Base-by-base conservation (phyloP, 2,329 filamentous ascomycete species). In the Fusarium proliferatum region DNA sequence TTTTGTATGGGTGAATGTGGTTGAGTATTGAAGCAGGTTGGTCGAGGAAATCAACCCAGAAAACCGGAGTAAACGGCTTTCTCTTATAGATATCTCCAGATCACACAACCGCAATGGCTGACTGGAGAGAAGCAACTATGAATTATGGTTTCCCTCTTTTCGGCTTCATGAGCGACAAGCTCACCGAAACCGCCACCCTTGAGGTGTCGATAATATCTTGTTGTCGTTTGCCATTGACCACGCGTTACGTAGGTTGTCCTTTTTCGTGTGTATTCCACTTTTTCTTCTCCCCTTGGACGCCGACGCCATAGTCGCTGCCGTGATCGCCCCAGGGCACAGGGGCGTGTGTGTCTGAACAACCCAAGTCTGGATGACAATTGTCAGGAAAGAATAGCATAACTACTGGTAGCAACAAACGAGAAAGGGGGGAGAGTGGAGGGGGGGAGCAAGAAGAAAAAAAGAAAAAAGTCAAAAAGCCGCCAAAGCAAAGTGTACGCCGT, bases 51-150 rank as follows among this genome's bases (percentile, higher is more conserved):
- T 48, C 62, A 66, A 68, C 67, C 73, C 75, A 77, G 67, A 64
- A 76, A 60, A 65, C 66, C 60, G 75, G 75, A 75, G 73, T 61
- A 71, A 75, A 76, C 75, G 76, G 72, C 75, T 77, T 75, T 75
- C 53, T 63, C 73, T 77, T 77, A 77, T 69, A 72, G 49, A 36
- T 26, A 45, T 45, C 42, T 52, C 49, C 49, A 26, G n/a, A 52
- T 36, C 46, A 26, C 49, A 52, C 33, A 52, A 26, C n/a, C n/a
- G 11, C 42, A 43, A 67, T 64, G 70, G 61, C 71, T 62, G 63
- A 67, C 74, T 56, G 59, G 46, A 63, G 60, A 73, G 64, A 68
- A 71, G 73, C 67, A 46, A 28, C 21, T 30, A 62, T 53, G 67
- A 66, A 61, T 51, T 68, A 68, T 58, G 67, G 66, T 66, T 66